Conservation (phyloP, 345 rosid genomes). For the Geranium brycei region DNA sequence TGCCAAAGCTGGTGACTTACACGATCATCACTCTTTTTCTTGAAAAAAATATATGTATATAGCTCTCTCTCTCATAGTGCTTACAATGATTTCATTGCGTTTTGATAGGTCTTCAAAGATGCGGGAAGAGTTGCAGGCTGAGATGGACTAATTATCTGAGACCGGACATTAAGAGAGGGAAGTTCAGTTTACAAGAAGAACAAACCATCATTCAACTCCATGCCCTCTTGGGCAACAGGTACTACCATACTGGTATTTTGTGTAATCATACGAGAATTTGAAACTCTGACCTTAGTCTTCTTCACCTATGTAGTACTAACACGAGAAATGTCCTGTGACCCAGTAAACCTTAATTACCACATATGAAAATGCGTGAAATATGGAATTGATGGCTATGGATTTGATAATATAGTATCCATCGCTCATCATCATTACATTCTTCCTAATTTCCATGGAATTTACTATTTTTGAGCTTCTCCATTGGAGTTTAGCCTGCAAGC, state of each 20-base stretch:
- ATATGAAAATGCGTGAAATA: too few species aligned
- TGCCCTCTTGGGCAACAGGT: constrained; percentile 18
- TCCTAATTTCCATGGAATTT: neutral
- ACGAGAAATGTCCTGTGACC: neutral
- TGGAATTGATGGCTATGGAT: too few species aligned
- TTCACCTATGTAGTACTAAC: too few species aligned
- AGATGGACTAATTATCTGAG: neutral
- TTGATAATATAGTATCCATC: too few species aligned
- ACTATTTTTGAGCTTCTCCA: neutral
- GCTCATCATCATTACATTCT: neutral
- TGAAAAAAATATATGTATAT: neutral
- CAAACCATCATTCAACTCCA: constrained; percentile 17
- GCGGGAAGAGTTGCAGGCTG: constrained; percentile 11
- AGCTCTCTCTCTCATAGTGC: neutral
- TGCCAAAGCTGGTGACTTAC: constrained; percentile 53
- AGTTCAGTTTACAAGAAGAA: constrained; percentile 14
- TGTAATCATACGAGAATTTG: too few species aligned
- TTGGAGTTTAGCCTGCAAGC: neutral
- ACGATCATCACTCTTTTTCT: constrained; percentile 7
- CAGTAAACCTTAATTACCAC: too few species aligned
- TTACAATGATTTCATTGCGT: neutral
- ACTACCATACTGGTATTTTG: neutral
- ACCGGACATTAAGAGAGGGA: neutral
- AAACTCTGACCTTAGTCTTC: too few species aligned
- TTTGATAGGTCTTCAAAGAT: constrained; percentile 17